phyloP scores from a whole-genome alignment of 257 asterid species.

The Marsdenia floribunda region DNA sequence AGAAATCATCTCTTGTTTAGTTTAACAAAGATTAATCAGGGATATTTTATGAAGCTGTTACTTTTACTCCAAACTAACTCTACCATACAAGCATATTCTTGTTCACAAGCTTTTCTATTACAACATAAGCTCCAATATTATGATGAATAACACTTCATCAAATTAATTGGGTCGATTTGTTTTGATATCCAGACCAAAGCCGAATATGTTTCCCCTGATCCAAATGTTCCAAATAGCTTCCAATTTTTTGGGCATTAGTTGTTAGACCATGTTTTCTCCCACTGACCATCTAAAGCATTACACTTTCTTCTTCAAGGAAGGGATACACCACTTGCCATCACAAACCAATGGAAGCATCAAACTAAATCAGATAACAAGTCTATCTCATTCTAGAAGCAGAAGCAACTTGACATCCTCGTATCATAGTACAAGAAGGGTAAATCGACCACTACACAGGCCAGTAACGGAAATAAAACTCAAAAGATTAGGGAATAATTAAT shows the following conservation, averaged over 20 bases:
- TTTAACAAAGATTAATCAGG: not conserved
- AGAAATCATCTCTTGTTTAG: not conserved
- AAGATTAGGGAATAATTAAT: not conserved
- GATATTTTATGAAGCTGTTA: not conserved
- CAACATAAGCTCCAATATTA: not conserved
- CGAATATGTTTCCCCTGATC: not conserved
- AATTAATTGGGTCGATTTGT: not conserved
- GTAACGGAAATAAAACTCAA: not conserved
- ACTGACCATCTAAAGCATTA: not conserved
- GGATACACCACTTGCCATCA: not conserved
- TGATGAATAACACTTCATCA: not conserved
- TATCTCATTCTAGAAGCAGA: not conserved
- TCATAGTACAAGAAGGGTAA: not conserved
- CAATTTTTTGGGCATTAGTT: not conserved
- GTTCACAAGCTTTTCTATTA: not conserved
- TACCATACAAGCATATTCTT: not conserved
- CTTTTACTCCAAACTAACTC: not conserved
- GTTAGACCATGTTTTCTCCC: not conserved
- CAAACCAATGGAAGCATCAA: not conserved
- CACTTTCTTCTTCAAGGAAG: not conserved
- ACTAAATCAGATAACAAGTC: not conserved
- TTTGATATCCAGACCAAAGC: slow-evolving; percentile 3
- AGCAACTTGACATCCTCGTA: not conserved
- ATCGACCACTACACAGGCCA: not conserved
- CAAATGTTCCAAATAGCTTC: not conserved